Evolutionary conservation across 1,284 basidiomycete genomes (phyloP).

Genomic region (Melampsora americana): DNA sequence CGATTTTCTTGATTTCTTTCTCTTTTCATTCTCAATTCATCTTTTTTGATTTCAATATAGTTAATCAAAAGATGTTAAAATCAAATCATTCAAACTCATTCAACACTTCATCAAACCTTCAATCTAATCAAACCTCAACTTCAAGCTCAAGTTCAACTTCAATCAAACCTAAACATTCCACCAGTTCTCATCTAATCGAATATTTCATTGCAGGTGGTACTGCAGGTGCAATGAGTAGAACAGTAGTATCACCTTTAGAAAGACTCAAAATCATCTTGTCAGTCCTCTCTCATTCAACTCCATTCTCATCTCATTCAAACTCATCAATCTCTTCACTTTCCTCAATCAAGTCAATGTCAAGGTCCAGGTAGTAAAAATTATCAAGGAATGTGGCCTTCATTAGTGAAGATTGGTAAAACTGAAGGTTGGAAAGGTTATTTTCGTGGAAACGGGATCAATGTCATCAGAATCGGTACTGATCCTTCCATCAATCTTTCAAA

Average conservation of each 20-base stretch:
- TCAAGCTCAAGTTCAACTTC: too few species aligned
- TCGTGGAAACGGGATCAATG: constrained; percentile 82
- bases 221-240: constrained; percentile 65
- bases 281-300: too few species aligned
- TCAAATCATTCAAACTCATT: too few species aligned
- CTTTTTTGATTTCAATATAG: too few species aligned
- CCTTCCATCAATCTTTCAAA: not conserved
- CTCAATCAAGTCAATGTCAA: constrained; percentile 17
- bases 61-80: too few species aligned
- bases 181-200: constrained; percentile 60
- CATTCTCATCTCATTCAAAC: not conserved
- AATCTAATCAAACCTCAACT: too few species aligned
- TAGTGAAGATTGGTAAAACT: constrained; percentile 76
- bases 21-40: too few species aligned
- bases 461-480: constrained; percentile 69
- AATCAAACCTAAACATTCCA: not conserved
- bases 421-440: constrained; percentile 89
- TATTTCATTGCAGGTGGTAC: constrained; percentile 70
- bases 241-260: constrained; percentile 86
- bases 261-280: constrained; percentile 92
- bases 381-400: constrained; percentile 43
- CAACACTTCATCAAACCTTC: too few species aligned
- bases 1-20: too few species aligned
- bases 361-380: constrained; percentile 44
- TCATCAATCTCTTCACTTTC: not conserved